Evolutionary conservation across 2,329 filamentous ascomycete genomes (phyloP).

Genomic region (Alternaria conjuncta): DNA sequence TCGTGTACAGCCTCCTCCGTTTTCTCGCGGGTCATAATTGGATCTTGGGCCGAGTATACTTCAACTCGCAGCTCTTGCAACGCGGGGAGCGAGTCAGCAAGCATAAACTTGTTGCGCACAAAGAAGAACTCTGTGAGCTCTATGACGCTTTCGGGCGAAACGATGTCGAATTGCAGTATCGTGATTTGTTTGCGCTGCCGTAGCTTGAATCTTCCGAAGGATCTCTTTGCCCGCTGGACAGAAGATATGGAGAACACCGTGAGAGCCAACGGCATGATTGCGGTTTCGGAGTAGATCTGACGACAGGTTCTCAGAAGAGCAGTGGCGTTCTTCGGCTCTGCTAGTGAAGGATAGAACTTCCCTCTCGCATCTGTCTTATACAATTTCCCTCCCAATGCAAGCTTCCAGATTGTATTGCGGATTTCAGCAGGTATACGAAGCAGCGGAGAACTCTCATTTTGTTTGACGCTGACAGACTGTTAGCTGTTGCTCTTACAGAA

Average conservation of each 20-base stretch:
- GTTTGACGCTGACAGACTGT: conserved; percentile 6
- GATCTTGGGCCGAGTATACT: neutral
- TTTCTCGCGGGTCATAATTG: neutral
- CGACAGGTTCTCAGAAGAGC: conserved; percentile 13
- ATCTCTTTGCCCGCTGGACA: neutral
- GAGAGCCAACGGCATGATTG: neutral
- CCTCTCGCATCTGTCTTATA: neutral
- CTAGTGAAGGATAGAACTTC: neutral
- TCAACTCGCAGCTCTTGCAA: neutral
- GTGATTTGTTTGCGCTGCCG: neutral
- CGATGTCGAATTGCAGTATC: neutral
- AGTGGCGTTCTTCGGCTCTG: neutral
- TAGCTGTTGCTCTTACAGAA: neutral
- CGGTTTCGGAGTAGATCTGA: conserved; percentile 20
- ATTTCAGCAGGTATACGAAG: conserved; percentile 23
- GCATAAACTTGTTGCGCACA: too few species aligned
- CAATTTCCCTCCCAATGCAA: conserved; percentile 13
- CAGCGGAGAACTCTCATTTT: conserved; percentile 15
- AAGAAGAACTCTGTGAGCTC: too few species aligned
- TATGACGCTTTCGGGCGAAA: neutral
- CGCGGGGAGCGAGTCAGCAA: neutral
- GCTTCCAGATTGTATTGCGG: conserved; percentile 19
- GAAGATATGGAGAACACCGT: neutral
- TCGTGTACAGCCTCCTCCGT: neutral
- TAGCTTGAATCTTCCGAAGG: neutral